phyloP scores from a whole-genome alignment of 2,329 filamentous ascomycete genomes.

The Fusarium sp. region DNA sequence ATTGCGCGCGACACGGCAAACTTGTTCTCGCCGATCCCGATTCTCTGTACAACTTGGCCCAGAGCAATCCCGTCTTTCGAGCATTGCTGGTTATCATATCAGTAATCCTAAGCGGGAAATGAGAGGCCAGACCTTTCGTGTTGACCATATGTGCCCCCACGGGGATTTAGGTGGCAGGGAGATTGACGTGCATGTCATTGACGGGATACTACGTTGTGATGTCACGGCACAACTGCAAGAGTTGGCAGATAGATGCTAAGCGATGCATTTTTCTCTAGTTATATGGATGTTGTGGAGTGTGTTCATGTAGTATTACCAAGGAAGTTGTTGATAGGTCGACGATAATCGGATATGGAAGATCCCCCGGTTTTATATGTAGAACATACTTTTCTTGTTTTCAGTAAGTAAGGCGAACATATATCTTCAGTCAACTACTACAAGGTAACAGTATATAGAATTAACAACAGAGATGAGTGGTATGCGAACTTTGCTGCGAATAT shows the following conservation, averaged over 20 bases:
- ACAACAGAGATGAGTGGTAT: not conserved
- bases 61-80: not conserved
- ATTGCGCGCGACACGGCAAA: constrained; percentile 71
- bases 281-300: constrained; percentile 58
- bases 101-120: not conserved
- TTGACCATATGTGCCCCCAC: constrained; percentile 61
- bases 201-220: constrained; percentile 86
- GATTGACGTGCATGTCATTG: constrained; percentile 77
- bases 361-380: not conserved
- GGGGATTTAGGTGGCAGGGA: constrained; percentile 66
- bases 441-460: not conserved
- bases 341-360: constrained; percentile 66
- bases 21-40: constrained; percentile 74
- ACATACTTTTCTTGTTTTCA: not conserved
- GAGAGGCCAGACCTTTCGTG: not conserved
- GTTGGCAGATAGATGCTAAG: constrained; percentile 80
- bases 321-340: constrained; percentile 66
- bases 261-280: constrained; percentile 74
- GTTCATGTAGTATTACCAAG: constrained; percentile 55
- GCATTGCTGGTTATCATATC: not conserved
- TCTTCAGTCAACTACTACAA: not conserved
- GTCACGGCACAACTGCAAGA: constrained; percentile 80
- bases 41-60: constrained; percentile 68
- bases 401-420: not conserved
- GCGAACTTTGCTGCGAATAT: not conserved